Conservation (phyloP, 345 rosid species). For the Rhodamnia argentea region DNA sequence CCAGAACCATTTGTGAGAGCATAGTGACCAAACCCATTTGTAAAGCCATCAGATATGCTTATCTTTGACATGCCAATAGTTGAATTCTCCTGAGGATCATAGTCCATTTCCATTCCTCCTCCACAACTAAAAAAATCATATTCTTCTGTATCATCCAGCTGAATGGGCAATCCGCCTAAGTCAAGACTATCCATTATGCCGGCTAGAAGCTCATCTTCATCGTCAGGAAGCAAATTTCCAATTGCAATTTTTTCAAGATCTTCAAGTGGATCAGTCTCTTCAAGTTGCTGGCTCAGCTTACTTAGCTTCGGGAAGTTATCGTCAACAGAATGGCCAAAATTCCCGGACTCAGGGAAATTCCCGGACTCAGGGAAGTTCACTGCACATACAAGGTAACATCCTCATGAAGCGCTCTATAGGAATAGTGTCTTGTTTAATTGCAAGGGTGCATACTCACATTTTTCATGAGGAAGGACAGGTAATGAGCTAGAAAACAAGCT, state of each 20-base stretch:
- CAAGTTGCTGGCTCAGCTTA: slow-evolving; percentile 29
- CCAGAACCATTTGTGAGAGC: slow-evolving; percentile 53
- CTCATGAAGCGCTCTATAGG: neutral
- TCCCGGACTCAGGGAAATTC: slow-evolving; percentile 43
- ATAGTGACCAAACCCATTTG: slow-evolving; percentile 36
- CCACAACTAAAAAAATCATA: slow-evolving; percentile 75
- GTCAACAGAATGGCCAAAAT: slow-evolving; percentile 29
- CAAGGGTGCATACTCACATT: slow-evolving; percentile 31
- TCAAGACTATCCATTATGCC: slow-evolving; percentile 80
- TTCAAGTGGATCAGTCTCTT: slow-evolving; percentile 33
- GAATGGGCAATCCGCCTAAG: slow-evolving; percentile 46
- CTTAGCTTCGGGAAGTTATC: slow-evolving; percentile 34
- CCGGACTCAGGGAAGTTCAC: slow-evolving; percentile 53
- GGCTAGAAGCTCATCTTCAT: slow-evolving; percentile 82
- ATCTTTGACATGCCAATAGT: slow-evolving; percentile 33
- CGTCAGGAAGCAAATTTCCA: slow-evolving; percentile 59
- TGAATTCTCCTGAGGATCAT: slow-evolving; percentile 45
- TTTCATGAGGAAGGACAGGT: slow-evolving; percentile 73
- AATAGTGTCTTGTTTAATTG: neutral
- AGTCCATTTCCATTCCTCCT: slow-evolving; percentile 86
- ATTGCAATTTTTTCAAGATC: slow-evolving; percentile 38
- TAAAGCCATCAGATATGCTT: slow-evolving; percentile 40
- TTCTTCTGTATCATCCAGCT: slow-evolving; percentile 71
- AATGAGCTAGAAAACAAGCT: slow-evolving; percentile 75
- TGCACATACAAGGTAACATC: slow-evolving; percentile 19